Evolutionary conservation across 176 grass and related monocot genomes (phyloP), one percentile per base, ranked within the genome.

Genomic region (Paspalum vaginatum): DNA sequence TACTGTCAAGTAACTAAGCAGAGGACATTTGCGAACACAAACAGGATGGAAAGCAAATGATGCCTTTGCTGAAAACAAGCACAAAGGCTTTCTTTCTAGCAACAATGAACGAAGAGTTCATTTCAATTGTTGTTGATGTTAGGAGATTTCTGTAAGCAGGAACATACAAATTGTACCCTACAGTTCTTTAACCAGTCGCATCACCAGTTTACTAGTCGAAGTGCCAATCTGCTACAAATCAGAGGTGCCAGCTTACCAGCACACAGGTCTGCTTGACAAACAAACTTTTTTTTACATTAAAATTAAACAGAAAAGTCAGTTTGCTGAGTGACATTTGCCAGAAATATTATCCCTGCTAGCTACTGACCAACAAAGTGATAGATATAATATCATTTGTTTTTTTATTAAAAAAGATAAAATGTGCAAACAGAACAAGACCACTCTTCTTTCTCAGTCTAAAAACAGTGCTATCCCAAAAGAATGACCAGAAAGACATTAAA

Each of bases 61-160:
- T 56, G 4, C 60, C 24, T 22, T 42, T 65, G 20, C 60, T 70
- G 32, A 57, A 70, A 71, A 47, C 8, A 16, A 68, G 12, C 10
- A 50, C 46, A 81, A 60, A 57, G 43, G 45, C 25, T 57, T 74
- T 73, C n/a, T 26, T 81, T 67, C 49, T n/a, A 5, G 6, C 51
- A 11, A 16, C 12, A 11, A 26, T 70, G 43, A 65, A 68, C 25
- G 71, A 5, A 70, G 20, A 26, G 13, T 51, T 47, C 16, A 68
- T 32, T 53, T 18, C 6, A 40, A 61, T 4, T 40, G 50, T 39
- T 0, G 12, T 3, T 48, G 46, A 62, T 11, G 6, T 67, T 9
- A 64, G 63, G 11, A 32, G 52, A 56, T n/a, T 55, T 53, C 18
- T 32, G 62, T 53, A 14, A 52, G 38, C 56, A 49, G 11, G 43